A percentile compares a stretch with the other conserved stretches of the same genome.
These are phyloP conservation scores for Triticum dicoccoides DNA, from an alignment of 176 grass and related monocot species.

Conservation along the genomic window DNA sequence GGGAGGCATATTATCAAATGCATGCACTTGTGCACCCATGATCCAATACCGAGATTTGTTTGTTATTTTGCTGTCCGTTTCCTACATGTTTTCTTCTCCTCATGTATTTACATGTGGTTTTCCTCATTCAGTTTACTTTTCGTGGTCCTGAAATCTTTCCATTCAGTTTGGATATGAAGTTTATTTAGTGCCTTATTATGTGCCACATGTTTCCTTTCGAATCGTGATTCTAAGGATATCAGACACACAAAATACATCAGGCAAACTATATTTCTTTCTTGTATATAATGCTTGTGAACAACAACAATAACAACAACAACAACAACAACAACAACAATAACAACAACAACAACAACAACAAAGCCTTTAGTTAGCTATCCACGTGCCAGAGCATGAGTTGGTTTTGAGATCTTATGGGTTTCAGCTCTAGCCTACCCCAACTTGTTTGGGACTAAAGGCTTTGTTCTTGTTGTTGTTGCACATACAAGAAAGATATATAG, in stretches of 20 bases:
- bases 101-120: background rate
- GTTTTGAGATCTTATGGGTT: no score
- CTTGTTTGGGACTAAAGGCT: no score
- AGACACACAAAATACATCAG: background rate
- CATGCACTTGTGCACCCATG: background rate
- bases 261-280: slow-evolving; percentile 5
- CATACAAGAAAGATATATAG: slow-evolving; percentile 2
- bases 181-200: background rate
- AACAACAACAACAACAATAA: no score
- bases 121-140: background rate
- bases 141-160: background rate
- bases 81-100: background rate
- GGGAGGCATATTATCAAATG: no score
- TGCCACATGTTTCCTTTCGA: background rate
- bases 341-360: no score
- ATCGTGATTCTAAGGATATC: background rate
- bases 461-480: no score
- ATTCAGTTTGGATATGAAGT: background rate
- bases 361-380: no score
- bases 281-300: background rate
- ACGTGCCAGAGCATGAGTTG: no score
- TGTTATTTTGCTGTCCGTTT: background rate
- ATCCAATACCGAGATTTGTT: background rate
- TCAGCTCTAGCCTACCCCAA: no score
- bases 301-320: no score